Evolutionary conservation across 495 filamentous ascomycete species (phyloP).

Genomic region (Cairneyella variabilis): DNA sequence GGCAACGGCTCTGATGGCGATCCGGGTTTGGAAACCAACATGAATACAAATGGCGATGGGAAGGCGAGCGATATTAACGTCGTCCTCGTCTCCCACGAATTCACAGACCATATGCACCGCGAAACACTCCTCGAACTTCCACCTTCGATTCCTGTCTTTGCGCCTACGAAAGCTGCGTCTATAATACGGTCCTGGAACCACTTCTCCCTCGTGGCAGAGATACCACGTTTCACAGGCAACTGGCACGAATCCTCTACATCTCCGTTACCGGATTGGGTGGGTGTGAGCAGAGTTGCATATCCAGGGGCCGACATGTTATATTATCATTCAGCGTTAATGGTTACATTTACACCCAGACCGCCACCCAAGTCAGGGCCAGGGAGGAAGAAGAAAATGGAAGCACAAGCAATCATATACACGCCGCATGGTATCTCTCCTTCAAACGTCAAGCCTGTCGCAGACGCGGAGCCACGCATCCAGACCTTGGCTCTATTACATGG

Average conservation of each 20-base stretch:
- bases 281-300: constrained; percentile 43
- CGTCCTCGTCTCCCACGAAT: constrained; percentile 50
- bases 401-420: constrained; percentile 51
- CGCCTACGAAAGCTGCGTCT: constrained; percentile 41
- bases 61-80: constrained; percentile 36
- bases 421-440: constrained; percentile 48
- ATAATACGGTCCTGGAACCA: constrained; percentile 45
- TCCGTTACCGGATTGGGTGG: constrained; percentile 47
- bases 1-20: neutral
- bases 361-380: neutral
- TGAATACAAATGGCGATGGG: constrained; percentile 4
- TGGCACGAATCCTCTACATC: constrained; percentile 22
- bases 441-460: constrained; percentile 31
- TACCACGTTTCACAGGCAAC: constrained; percentile 12
- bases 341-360: constrained; percentile 34
- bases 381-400: constrained; percentile 12
- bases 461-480: constrained; percentile 35
- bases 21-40: constrained; percentile 3
- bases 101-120: constrained; percentile 56
- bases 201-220: constrained; percentile 38
- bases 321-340: constrained; percentile 50
- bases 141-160: constrained; percentile 44
- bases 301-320: constrained; percentile 37
- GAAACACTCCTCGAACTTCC: constrained; percentile 46
- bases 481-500: constrained; percentile 52